Percentiles rank a stretch among this genome's conserved stretches.
phyloP scores from a whole-genome alignment of 768 basidiomycete genomes.

The Boletus speciosus region DNA sequence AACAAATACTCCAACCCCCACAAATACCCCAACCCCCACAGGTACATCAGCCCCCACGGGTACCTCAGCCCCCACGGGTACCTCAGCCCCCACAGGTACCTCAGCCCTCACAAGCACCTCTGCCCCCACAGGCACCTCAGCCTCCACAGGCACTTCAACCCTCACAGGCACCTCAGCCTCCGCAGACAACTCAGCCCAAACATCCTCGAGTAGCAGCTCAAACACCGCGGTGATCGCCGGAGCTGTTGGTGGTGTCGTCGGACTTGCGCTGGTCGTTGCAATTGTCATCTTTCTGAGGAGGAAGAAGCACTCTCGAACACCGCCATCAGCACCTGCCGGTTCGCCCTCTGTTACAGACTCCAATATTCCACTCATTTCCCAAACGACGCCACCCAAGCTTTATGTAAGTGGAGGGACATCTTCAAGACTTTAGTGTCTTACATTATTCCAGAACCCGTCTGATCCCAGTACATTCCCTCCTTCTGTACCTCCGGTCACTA shows the following conservation, averaged over 20 bases:
- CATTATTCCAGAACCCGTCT: constrained; percentile 29
- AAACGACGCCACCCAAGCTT: constrained; percentile 24
- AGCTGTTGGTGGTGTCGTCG: constrained; percentile 59
- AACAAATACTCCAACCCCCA: too few relatives aligned
- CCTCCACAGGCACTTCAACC: too few relatives aligned
- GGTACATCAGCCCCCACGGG: too few relatives aligned
- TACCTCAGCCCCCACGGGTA: too few relatives aligned
- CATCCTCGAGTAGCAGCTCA: constrained; percentile 5
- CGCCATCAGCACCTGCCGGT: constrained; percentile 10
- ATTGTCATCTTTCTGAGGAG: constrained; percentile 37
- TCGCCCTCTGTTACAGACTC: neutral
- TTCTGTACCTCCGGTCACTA: constrained; percentile 18
- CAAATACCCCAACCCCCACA: too few relatives aligned
- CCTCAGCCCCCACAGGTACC: too few relatives aligned
- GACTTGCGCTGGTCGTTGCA: constrained; percentile 41
- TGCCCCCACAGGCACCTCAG: too few relatives aligned
- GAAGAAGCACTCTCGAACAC: constrained; percentile 25
- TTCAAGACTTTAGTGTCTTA: neutral
- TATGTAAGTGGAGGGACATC: constrained; percentile 24
- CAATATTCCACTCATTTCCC: constrained; percentile 6
- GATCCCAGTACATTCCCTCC: constrained; percentile 36
- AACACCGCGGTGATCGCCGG: constrained; percentile 58
- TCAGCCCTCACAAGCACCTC: too few relatives aligned
- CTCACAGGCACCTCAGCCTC: too few relatives aligned
- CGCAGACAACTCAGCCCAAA: too few relatives aligned